Evolutionary conservation across 345 rosid genomes (phyloP).

Genomic region (Durio zibethinus): DNA sequence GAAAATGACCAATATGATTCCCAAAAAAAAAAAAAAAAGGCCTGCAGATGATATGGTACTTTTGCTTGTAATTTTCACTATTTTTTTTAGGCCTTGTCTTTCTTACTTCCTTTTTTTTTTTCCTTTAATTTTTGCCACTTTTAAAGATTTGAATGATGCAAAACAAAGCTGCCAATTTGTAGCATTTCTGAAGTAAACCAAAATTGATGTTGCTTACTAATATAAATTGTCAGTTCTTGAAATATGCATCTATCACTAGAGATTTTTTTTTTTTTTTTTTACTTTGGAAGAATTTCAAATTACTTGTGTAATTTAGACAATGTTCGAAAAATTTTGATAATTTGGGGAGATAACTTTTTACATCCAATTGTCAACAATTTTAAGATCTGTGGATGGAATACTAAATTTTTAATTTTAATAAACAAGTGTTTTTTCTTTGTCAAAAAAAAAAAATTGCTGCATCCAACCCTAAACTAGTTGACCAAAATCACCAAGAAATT

Average conservation of each 20-base stretch:
- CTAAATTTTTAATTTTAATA: too few relatives aligned
- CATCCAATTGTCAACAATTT: too few relatives aligned
- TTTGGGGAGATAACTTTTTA: not conserved
- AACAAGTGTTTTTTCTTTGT: too few relatives aligned
- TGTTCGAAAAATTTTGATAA: not conserved
- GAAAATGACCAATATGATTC: slow-evolving; percentile 40
- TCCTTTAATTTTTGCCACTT: not conserved
- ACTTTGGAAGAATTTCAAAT: not conserved
- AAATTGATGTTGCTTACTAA: not conserved
- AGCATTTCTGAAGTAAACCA: not conserved
- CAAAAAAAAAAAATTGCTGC: too few relatives aligned
- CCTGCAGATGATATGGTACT: slow-evolving; percentile 37
- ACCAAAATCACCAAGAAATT: too few relatives aligned
- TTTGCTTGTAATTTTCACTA: not conserved
- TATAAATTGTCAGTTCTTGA: not conserved
- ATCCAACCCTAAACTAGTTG: too few relatives aligned
- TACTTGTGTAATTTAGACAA: not conserved
- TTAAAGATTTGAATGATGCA: not conserved
- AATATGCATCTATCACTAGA: not conserved
- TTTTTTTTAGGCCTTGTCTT: not conserved
- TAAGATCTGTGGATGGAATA: too few relatives aligned
- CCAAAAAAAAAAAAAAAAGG: slow-evolving; percentile 28
- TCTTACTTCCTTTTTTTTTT: not conserved
- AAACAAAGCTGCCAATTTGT: slow-evolving; percentile 9
- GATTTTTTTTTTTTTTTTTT: not conserved